Conservation (phyloP, 2,329 filamentous ascomycete genomes). For the Boeremia exigua region DNA sequence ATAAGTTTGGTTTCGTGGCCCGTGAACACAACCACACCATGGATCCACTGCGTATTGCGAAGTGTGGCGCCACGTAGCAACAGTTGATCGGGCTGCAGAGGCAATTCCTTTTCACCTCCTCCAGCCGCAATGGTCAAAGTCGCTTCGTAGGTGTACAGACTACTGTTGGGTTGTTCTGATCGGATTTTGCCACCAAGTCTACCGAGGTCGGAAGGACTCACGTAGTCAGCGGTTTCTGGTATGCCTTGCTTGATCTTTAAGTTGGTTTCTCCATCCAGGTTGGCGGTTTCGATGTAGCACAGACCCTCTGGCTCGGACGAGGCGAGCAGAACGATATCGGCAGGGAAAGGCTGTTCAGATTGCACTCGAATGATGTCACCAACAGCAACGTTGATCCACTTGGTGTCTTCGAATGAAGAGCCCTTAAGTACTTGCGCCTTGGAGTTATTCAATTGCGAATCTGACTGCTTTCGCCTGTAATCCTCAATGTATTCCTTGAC, state of each 20-base stretch:
- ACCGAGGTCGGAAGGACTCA: constrained; percentile 85
- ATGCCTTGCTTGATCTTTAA: constrained; percentile 98
- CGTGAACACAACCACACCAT: constrained; percentile 94
- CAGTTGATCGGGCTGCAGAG: constrained; percentile 89
- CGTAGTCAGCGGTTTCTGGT: constrained; percentile 86
- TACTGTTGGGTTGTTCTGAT: constrained; percentile 98
- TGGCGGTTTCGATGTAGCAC: constrained; percentile 98
- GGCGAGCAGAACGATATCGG: constrained; percentile 88
- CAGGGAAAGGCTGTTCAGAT: constrained; percentile 93
- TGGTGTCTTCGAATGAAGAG: constrained; percentile 81
- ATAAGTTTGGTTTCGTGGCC: constrained; percentile 99
- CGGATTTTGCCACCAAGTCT: constrained; percentile 84
- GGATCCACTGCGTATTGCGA: constrained; percentile 95
- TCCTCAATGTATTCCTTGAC: constrained; percentile 95
- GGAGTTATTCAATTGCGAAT: constrained; percentile 85
- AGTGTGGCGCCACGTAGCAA: constrained; percentile 91
- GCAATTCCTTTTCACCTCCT: constrained; percentile 89
- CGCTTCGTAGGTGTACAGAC: constrained; percentile 96
- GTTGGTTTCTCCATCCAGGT: constrained; percentile 97
- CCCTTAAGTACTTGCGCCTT: constrained; percentile 84
- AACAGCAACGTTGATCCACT: constrained; percentile 92
- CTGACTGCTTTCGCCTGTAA: constrained; percentile 84
- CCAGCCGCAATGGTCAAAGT: constrained; percentile 90
- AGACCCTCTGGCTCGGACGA: constrained; percentile 96
- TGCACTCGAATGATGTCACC: constrained; percentile 93